Conservation (phyloP, 2,329 filamentous ascomycete genomes). For the Claviceps sp. region DNA sequence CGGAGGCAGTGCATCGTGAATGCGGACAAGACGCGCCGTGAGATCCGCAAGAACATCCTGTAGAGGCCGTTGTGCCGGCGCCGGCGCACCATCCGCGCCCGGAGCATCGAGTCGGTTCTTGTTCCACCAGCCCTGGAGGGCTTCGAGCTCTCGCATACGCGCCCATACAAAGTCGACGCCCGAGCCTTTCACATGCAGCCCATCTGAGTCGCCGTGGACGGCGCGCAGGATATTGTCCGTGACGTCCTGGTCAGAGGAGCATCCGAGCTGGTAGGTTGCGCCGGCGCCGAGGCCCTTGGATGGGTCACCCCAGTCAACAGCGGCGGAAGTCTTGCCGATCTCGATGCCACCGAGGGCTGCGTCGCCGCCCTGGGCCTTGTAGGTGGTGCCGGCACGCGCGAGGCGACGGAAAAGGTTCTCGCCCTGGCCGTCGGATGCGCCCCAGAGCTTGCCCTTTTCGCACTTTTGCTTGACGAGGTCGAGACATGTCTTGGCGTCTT, state of each 20-base stretch:
- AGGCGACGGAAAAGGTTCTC: slow-evolving; percentile 88
- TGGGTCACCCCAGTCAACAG: slow-evolving; percentile 85
- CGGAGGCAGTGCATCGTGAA: slow-evolving; percentile 45
- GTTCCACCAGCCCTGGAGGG: slow-evolving; percentile 55
- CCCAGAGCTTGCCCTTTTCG: slow-evolving; percentile 81
- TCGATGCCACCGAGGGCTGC: slow-evolving; percentile 42
- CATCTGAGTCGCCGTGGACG: slow-evolving; percentile 43
- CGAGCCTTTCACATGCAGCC: slow-evolving; percentile 41
- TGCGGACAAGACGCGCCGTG: slow-evolving; percentile 35
- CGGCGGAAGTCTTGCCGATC: slow-evolving; percentile 51
- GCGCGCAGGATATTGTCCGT: slow-evolving; percentile 41
- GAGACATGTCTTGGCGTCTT: slow-evolving; percentile 82
- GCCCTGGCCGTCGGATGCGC: slow-evolving; percentile 59
- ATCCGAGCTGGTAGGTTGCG: slow-evolving; percentile 43
- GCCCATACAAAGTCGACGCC: slow-evolving; percentile 56
- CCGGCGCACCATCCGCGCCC: slow-evolving; percentile 20
- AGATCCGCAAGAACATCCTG: slow-evolving; percentile 33
- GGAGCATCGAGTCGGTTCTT: slow-evolving; percentile 32
- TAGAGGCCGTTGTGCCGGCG: slow-evolving; percentile 21
- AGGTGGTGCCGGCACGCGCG: slow-evolving; percentile 46
- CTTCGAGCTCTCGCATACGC: slow-evolving; percentile 52
- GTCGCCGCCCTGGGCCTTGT: slow-evolving; percentile 46
- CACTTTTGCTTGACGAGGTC: slow-evolving; percentile 94
- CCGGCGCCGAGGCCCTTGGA: slow-evolving; percentile 42
- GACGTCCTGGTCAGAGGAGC: slow-evolving; percentile 46